Conservation (phyloP, 495 filamentous ascomycete genomes). For the Hyaloscypha finlandica region DNA sequence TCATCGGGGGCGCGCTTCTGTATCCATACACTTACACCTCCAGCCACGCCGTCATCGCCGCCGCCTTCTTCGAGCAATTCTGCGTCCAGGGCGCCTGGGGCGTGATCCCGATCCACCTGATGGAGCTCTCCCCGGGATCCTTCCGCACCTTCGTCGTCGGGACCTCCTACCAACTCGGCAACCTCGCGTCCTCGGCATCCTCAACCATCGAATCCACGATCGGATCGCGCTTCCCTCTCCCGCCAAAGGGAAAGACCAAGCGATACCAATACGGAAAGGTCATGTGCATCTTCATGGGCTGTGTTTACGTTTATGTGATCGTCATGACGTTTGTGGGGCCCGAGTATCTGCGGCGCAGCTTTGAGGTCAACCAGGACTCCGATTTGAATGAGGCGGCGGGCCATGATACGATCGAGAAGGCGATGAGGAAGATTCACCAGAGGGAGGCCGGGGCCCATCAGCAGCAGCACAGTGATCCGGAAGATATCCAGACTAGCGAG, state of each 20-base stretch:
- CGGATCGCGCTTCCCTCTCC: slow-evolving; percentile 77
- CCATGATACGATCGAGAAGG: slow-evolving; percentile 34
- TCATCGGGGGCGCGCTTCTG: slow-evolving; percentile 75
- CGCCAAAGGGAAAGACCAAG: slow-evolving; percentile 47
- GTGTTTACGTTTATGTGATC: slow-evolving; percentile 84
- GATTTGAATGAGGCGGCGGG: slow-evolving; percentile 59
- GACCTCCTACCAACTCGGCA: slow-evolving; percentile 83
- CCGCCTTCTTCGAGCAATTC: slow-evolving; percentile 92
- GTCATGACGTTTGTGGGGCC: slow-evolving; percentile 75
- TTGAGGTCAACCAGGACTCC: slow-evolving; percentile 54
- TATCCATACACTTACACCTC: slow-evolving; percentile 80
- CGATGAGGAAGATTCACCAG: slow-evolving; percentile 24
- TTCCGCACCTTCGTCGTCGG: slow-evolving; percentile 87
- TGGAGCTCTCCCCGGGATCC: slow-evolving; percentile 79
- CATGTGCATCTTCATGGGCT: slow-evolving; percentile 91
- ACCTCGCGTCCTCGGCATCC: slow-evolving; percentile 76
- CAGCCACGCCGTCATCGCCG: slow-evolving; percentile 63
- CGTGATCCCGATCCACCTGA: slow-evolving; percentile 81
- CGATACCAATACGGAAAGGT: slow-evolving; percentile 87
- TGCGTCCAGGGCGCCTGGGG: slow-evolving; percentile 88
- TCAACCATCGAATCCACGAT: slow-evolving; percentile 84
- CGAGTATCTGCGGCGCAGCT: slow-evolving; percentile 65
- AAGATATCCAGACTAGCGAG: slow-evolving; percentile 22
- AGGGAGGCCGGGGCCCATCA: slow-evolving; percentile 16
- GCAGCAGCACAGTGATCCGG: slow-evolving; percentile 14